Percentiles rank a stretch among this genome's conserved stretches.
Evolutionary conservation across 164 flowering plant species (phyloP).

Genomic region (Macadamia tetraphylla): DNA sequence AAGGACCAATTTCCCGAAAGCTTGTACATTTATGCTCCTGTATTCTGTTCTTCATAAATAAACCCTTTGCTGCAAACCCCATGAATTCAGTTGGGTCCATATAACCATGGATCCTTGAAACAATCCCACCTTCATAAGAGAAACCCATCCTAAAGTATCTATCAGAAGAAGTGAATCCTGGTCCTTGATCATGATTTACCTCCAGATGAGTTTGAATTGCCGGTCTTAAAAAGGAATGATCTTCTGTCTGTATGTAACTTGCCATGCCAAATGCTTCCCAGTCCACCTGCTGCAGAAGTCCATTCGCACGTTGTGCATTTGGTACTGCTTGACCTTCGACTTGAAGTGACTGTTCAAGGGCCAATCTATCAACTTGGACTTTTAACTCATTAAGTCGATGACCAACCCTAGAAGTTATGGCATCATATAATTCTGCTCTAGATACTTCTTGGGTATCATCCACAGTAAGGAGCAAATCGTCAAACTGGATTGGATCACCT

Average conservation of each 20-base stretch:
- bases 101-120: constrained; percentile 55
- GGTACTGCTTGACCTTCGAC: constrained; percentile 14
- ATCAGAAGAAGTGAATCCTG: constrained; percentile 21
- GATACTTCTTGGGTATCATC: constrained; percentile 32
- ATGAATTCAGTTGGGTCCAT: constrained; percentile 53
- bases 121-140: constrained; percentile 42
- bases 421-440: constrained; percentile 67
- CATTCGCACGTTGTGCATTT: constrained; percentile 38
- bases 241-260: constrained; percentile 18
- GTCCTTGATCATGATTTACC: constrained; percentile 6
- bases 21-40: constrained; percentile 9
- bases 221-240: constrained; percentile 13
- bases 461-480: constrained; percentile 44
- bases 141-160: constrained; percentile 22
- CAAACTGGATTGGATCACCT: constrained; percentile 84
- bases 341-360: constrained; percentile 34
- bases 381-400: constrained; percentile 51
- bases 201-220: constrained; percentile 15
- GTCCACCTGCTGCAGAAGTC: constrained; percentile 61
- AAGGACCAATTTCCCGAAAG: constrained; percentile 28
- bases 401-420: constrained; percentile 69
- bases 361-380: constrained; percentile 63
- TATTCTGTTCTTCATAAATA: constrained; percentile 32
- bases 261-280: constrained; percentile 84
- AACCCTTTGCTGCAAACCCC: constrained; percentile 83